Conservation (phyloP, 495 filamentous ascomycete species). For the Tuber microsphaerosporum region DNA sequence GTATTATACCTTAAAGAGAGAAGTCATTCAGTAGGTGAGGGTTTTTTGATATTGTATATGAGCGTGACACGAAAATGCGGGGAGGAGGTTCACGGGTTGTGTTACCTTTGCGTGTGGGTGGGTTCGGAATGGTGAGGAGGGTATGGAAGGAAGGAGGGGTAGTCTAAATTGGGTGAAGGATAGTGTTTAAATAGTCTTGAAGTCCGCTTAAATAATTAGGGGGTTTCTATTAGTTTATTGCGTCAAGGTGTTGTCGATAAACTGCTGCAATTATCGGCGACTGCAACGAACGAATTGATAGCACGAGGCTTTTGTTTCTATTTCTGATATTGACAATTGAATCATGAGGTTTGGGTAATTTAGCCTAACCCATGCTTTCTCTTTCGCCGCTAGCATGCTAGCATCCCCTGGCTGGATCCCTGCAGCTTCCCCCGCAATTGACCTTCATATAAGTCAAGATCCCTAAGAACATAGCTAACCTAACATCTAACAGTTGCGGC, state of each 20-base stretch:
- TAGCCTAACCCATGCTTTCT: background rate
- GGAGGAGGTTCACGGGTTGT: background rate
- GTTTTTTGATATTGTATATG: background rate
- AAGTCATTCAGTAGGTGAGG: background rate
- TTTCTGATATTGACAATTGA: background rate
- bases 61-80: background rate
- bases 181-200: background rate
- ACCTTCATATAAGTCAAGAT: slow-evolving; percentile 6
- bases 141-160: background rate
- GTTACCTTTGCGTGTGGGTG: background rate
- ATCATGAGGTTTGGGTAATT: background rate
- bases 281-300: background rate
- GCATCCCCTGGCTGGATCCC: background rate
- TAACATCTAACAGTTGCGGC: slow-evolving; percentile 16
- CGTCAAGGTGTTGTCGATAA: background rate
- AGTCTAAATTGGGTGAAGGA: background rate
- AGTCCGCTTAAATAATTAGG: background rate
- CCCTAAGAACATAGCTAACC: slow-evolving; percentile 9
- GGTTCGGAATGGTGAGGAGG: background rate
- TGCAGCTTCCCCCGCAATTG: slow-evolving; percentile 6
- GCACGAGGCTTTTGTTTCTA: background rate
- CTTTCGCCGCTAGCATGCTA: background rate
- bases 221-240: background rate
- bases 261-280: background rate
- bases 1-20: background rate